Evolutionary conservation across 768 basidiomycete genomes (phyloP).

Genomic region (Aureoboletus auriporus): DNA sequence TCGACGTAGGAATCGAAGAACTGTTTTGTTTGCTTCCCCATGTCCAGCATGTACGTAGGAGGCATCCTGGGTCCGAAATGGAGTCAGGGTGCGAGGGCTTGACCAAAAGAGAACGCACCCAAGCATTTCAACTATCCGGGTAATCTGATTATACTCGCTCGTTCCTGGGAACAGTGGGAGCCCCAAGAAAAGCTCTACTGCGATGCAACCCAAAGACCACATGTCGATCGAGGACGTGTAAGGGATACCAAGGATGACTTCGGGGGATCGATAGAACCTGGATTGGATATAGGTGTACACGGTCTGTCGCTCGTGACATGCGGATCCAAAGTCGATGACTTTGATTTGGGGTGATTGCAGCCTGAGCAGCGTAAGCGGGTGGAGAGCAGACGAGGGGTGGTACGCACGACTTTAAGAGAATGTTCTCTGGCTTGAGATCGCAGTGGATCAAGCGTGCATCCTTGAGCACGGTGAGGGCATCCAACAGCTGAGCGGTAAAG

Average conservation of each 20-base stretch:
- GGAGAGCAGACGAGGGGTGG: neutral
- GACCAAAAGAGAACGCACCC: constrained; percentile 54
- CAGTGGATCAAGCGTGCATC: constrained; percentile 97
- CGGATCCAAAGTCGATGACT: constrained; percentile 98
- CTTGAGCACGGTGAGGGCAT: constrained; percentile 88
- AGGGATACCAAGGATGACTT: constrained; percentile 91
- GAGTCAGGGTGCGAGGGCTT: neutral
- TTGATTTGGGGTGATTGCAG: constrained; percentile 98
- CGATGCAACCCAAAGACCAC: constrained; percentile 99
- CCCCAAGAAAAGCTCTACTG: constrained; percentile 95
- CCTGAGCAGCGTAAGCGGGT: constrained; percentile 35
- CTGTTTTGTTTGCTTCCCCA: constrained; percentile 90
- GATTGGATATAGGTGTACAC: constrained; percentile 99
- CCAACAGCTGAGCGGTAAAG: constrained; percentile 93
- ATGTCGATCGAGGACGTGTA: constrained; percentile 97
- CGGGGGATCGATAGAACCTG: constrained; percentile 96
- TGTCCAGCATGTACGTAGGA: constrained; percentile 89
- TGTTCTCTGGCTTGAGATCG: constrained; percentile 98
- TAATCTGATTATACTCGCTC: constrained; percentile 98
- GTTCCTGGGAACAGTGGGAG: constrained; percentile 97
- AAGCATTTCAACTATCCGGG: constrained; percentile 96
- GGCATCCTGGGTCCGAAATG: constrained; percentile 57
- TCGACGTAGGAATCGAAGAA: constrained; percentile 87
- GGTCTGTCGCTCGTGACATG: constrained; percentile 98
- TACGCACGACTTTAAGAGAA: constrained; percentile 86